These are phyloP conservation scores for Fusarium austroafricanum DNA, from an alignment of 2,329 filamentous ascomycete genomes.

Conservation along the genomic window DNA sequence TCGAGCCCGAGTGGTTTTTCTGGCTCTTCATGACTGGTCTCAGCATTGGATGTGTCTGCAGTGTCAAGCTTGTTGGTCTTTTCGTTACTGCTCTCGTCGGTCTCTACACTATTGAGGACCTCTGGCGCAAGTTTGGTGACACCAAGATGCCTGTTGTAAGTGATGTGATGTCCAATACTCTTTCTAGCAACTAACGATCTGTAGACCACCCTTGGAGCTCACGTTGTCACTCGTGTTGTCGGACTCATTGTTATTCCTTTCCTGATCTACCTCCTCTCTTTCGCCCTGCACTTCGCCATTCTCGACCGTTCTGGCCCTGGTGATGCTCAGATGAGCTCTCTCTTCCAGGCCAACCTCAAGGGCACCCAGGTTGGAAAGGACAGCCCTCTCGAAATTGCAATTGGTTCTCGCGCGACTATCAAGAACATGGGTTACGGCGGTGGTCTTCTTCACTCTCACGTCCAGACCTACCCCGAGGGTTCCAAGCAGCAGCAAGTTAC, in stretches of 20 bases:
- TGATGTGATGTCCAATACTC: slow-evolving; percentile 15
- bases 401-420: slow-evolving; percentile 88
- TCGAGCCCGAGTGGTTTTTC: slow-evolving; percentile 90
- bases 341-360: slow-evolving; percentile 96
- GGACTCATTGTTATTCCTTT: slow-evolving; percentile 90
- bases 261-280: slow-evolving; percentile 94
- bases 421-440: slow-evolving; percentile 99
- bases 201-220: slow-evolving; percentile 74
- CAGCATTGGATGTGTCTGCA: slow-evolving; percentile 97
- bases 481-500: slow-evolving; percentile 96
- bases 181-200: slow-evolving; percentile 13
- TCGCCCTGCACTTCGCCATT: slow-evolving; percentile 93
- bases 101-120: slow-evolving; percentile 93
- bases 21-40: slow-evolving; percentile 95
- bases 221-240: slow-evolving; percentile 82
- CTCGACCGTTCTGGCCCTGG: slow-evolving; percentile 94
- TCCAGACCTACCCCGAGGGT: slow-evolving; percentile 95
- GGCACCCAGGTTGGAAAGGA: slow-evolving; percentile 95
- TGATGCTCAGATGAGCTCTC: slow-evolving; percentile 99
- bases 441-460: slow-evolving; percentile 93
- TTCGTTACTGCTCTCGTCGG: slow-evolving; percentile 96
- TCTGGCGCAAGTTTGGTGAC: slow-evolving; percentile 98
- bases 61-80: slow-evolving; percentile 97
- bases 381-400: slow-evolving; percentile 90
- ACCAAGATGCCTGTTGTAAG: slow-evolving; percentile 86